A percentile compares a stretch with the other conserved stretches of the same genome.
Conservation (phyloP, 768 basidiomycete species). For the Suillus fuscotomentosus region DNA sequence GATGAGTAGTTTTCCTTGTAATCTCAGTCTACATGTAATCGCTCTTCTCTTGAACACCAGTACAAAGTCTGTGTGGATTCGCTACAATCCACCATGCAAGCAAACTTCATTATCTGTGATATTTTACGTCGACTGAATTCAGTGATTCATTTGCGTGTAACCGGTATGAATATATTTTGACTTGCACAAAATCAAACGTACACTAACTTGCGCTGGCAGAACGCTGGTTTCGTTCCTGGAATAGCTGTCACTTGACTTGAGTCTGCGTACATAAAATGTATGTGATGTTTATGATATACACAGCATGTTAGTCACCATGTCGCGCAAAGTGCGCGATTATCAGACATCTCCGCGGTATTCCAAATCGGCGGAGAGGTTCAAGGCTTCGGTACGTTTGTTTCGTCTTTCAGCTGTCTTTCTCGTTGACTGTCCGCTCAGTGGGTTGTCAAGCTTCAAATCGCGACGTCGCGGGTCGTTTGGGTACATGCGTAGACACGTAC, state of each 20-base stretch:
- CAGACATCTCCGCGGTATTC: background rate
- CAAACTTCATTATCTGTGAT: background rate
- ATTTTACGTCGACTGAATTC: background rate
- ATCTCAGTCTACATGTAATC: background rate
- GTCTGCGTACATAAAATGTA: background rate
- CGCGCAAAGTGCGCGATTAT: background rate
- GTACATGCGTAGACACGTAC: background rate
- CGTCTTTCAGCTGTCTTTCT: background rate
- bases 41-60: background rate
- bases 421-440: background rate
- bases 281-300: background rate
- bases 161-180: background rate
- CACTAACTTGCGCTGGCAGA: background rate
- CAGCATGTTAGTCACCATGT: background rate
- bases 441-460: background rate
- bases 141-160: background rate
- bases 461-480: background rate
- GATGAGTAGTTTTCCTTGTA: background rate
- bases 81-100: background rate
- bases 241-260: background rate
- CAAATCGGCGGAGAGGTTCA: background rate
- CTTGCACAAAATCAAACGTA: background rate
- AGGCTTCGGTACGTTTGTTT: background rate
- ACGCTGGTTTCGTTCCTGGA: background rate
- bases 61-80: background rate